These are phyloP conservation scores for Plectosphaerella cucumerina DNA, from an alignment of 2,329 filamentous ascomycete species.

Conservation along the genomic window DNA sequence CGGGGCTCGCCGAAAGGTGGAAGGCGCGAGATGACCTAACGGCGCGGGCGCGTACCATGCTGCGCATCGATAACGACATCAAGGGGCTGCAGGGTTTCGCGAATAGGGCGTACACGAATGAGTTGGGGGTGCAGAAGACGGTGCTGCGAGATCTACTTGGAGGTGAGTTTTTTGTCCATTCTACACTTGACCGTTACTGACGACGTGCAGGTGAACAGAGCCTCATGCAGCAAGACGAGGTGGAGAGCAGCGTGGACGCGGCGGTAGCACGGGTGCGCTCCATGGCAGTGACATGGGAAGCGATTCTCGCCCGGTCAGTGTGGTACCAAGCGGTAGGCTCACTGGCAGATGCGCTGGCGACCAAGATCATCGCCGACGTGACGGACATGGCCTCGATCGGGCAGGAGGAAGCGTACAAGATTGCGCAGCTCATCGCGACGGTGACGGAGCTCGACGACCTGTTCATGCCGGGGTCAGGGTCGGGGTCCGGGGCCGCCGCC, in stretches of 20 bases:
- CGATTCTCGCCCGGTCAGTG: slow-evolving; percentile 54
- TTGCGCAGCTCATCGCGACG: slow-evolving; percentile 53
- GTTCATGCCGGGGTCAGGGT: slow-evolving; percentile 32
- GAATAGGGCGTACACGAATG: slow-evolving; percentile 56
- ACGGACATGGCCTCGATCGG: slow-evolving; percentile 58
- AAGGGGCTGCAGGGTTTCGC: slow-evolving; percentile 57
- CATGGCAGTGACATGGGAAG: slow-evolving; percentile 52
- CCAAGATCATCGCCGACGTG: slow-evolving; percentile 58
- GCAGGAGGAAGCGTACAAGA: slow-evolving; percentile 60
- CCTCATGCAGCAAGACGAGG: slow-evolving; percentile 53
- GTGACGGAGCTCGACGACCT: slow-evolving; percentile 57
- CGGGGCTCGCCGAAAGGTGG: slow-evolving; percentile 46
- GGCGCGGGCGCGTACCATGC: slow-evolving; percentile 45
- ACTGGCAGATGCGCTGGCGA: slow-evolving; percentile 52
- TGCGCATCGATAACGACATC: slow-evolving; percentile 57
- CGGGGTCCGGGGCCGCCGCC: slow-evolving; percentile 10
- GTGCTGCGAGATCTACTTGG: slow-evolving; percentile 58
- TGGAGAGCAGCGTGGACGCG: slow-evolving; percentile 47
- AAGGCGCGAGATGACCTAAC: slow-evolving; percentile 48
- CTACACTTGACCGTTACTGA: slow-evolving; percentile 5
- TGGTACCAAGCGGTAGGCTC: slow-evolving; percentile 61
- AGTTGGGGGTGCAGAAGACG: slow-evolving; percentile 57
- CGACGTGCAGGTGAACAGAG: slow-evolving; percentile 46
- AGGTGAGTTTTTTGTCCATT: slow-evolving; percentile 27
- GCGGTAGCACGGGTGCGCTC: slow-evolving; percentile 49